phyloP scores from a whole-genome alignment of 1,284 basidiomycete genomes.

The Cutaneotrichosporon sp. region DNA sequence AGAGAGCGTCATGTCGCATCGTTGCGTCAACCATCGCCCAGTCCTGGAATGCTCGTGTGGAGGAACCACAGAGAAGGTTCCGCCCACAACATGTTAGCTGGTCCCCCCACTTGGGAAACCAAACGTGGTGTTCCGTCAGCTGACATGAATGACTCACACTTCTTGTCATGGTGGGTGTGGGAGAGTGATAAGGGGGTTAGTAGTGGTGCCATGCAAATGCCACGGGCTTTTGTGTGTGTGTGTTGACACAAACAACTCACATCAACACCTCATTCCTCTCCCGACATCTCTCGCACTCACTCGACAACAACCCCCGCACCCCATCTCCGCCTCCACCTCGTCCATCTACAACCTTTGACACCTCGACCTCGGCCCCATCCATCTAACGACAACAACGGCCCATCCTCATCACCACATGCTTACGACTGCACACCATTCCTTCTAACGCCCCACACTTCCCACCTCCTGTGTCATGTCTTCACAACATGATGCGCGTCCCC shows the following conservation, averaged over 20 bases:
- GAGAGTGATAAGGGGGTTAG: neutral
- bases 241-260: neutral
- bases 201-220: neutral
- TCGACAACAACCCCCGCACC: too few species aligned
- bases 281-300: too few species aligned
- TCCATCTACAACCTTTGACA: too few species aligned
- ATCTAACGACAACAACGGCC: neutral
- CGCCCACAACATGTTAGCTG: neutral
- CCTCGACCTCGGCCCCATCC: neutral
- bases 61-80: slow-evolving; percentile 1
- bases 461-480: neutral
- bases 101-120: neutral
- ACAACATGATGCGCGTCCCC: neutral
- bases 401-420: neutral
- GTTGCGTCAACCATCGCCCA: neutral
- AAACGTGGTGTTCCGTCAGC: neutral
- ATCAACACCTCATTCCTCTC: neutral
- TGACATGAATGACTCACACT: neutral
- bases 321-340: too few species aligned
- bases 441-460: neutral
- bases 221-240: neutral
- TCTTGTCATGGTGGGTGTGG: neutral
- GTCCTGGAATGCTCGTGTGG: neutral
- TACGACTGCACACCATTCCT: neutral
- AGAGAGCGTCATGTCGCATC: neutral